Conservation (phyloP, 2,329 filamentous ascomycete genomes). For the Penicillium sclerotigenum region DNA sequence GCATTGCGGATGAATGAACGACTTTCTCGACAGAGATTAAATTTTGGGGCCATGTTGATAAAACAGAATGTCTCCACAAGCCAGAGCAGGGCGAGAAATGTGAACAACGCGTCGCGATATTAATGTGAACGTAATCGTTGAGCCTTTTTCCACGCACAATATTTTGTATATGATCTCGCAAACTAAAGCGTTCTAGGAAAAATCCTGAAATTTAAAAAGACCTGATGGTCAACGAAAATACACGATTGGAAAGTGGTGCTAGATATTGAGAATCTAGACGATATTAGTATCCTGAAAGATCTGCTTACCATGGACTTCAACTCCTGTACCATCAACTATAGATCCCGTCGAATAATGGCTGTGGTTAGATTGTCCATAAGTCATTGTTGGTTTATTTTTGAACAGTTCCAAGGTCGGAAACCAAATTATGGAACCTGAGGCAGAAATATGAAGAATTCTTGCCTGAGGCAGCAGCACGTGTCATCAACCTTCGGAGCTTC, state of each 20-base stretch:
- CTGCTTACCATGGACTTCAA: neutral
- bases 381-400: neutral
- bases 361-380: neutral
- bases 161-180: neutral
- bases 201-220: neutral
- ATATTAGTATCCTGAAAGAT: neutral
- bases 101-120: neutral
- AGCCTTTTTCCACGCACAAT: neutral
- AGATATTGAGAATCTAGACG: neutral
- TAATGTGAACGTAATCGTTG: neutral
- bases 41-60: neutral
- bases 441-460: neutral
- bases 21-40: neutral
- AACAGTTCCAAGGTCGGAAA: neutral
- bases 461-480: slow-evolving; percentile 15
- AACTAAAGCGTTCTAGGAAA: neutral
- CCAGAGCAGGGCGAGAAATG: neutral
- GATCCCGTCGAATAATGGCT: neutral
- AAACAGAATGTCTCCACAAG: neutral
- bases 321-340: neutral
- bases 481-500: neutral
- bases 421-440: neutral
- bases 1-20: neutral
- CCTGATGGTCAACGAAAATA: neutral
- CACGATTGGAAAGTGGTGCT: neutral